Evolutionary conservation across 1,284 basidiomycete genomes (phyloP).

Genomic region (Rhodotorula sp.): DNA sequence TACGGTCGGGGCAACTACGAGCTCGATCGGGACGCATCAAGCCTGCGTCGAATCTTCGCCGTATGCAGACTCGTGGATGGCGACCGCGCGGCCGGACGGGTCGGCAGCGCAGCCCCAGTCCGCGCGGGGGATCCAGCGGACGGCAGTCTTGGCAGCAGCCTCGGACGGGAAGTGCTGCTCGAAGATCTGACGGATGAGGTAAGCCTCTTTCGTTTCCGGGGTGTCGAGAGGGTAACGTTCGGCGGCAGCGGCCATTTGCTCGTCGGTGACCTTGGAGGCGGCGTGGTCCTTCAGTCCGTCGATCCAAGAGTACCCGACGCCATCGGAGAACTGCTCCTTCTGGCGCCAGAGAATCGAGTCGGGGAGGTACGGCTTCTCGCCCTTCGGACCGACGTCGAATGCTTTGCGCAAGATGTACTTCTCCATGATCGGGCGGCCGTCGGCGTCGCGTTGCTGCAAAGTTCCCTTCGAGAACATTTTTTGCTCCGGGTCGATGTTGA

Average conservation of each 20-base stretch:
- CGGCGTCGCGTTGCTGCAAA: slow-evolving; percentile 71
- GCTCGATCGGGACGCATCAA: not conserved
- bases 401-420: slow-evolving; percentile 99
- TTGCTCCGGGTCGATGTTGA: slow-evolving; percentile 83
- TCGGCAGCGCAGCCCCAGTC: slow-evolving; percentile 67
- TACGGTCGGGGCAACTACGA: too few species aligned
- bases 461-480: slow-evolving; percentile 89
- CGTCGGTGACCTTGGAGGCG: slow-evolving; percentile 71
- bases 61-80: slow-evolving; percentile 93
- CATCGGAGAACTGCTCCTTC: slow-evolving; percentile 99
- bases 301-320: slow-evolving; percentile 99
- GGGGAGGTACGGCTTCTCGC: slow-evolving; percentile 91
- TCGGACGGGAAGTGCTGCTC: slow-evolving; percentile 73
- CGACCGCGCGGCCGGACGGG: slow-evolving; percentile 91
- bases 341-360: slow-evolving; percentile 95
- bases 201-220: slow-evolving; percentile 97
- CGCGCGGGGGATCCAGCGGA: slow-evolving; percentile 61
- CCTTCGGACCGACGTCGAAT: slow-evolving; percentile 79
- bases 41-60: slow-evolving; percentile 14
- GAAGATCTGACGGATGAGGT: slow-evolving; percentile 90
- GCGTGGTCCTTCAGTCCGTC: slow-evolving; percentile 97
- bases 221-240: slow-evolving; percentile 78
- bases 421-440: slow-evolving; percentile 87
- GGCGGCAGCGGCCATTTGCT: slow-evolving; percentile 69
- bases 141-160: slow-evolving; percentile 86